Evolutionary conservation across 179 eudicot genomes (phyloP).

Genomic region (Silene coronaria): DNA sequence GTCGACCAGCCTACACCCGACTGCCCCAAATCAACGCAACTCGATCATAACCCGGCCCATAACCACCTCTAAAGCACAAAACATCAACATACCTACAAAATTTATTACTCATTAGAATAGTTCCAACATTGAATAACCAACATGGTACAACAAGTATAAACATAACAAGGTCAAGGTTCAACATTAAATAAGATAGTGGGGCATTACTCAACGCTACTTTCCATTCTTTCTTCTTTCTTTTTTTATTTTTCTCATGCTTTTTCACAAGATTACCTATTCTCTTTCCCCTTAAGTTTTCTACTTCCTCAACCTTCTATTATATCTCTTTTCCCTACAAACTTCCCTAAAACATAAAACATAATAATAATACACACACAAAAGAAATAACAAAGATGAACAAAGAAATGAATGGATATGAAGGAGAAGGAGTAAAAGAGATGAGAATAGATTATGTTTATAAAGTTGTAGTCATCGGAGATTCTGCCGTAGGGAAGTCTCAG

Average conservation of each 20-base stretch:
- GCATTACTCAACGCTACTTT: not conserved
- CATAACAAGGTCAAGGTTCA: not conserved
- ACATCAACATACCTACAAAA: too few species aligned
- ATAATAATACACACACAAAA: not conserved
- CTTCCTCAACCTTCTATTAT: not conserved
- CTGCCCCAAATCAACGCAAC: too few species aligned
- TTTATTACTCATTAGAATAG: not conserved
- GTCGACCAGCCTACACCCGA: too few species aligned
- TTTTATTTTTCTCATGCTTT: not conserved
- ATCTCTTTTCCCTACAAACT: not conserved
- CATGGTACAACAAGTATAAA: not conserved
- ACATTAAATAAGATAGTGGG: not conserved
- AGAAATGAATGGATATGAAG: slow-evolving; percentile 27
- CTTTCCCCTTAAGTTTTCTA: not conserved
- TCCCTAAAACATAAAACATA: not conserved
- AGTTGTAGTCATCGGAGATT: slow-evolving; percentile 83
- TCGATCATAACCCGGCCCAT: too few species aligned
- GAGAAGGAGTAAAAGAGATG: slow-evolving; percentile 22
- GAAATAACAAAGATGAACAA: slow-evolving; percentile 17
- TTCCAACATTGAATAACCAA: not conserved
- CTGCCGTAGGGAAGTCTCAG: slow-evolving; percentile 83
- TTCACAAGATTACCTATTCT: not conserved
- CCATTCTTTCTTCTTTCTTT: not conserved
- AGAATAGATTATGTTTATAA: slow-evolving; percentile 80
- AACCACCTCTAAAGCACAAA: too few species aligned